Percentiles rank a stretch among this genome's conserved stretches.
phyloP scores from a whole-genome alignment of 208 protist species.

The Trypanosoma brucei region DNA sequence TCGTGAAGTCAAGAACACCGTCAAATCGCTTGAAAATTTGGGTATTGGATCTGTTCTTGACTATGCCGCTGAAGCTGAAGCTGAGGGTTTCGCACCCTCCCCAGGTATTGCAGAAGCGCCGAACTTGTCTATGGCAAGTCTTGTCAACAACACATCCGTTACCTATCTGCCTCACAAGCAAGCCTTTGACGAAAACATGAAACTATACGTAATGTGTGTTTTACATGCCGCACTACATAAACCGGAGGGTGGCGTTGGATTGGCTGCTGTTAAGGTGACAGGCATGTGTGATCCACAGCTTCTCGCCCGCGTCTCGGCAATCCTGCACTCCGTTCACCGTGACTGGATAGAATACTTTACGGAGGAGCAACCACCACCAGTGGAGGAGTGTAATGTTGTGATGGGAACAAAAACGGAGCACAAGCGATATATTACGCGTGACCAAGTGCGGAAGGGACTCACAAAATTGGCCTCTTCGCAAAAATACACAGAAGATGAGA shows the following conservation, averaged over 20 bases:
- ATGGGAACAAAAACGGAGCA: conserved; percentile 67
- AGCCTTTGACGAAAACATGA: conserved; percentile 89
- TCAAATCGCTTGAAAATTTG: conserved; percentile 56
- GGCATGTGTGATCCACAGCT: conserved; percentile 90
- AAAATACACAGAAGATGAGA: conserved; percentile 44
- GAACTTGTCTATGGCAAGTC: conserved; percentile 60
- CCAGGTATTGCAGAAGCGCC: conserved; percentile 51
- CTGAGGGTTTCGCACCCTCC: conserved; percentile 56
- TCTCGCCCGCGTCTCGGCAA: conserved; percentile 81
- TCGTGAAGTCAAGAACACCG: conserved; percentile 70
- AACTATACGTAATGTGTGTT: conserved; percentile 90
- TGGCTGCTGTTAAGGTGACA: conserved; percentile 90
- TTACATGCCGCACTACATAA: conserved; percentile 78
- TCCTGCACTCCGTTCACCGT: conserved; percentile 84
- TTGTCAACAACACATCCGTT: conserved; percentile 57
- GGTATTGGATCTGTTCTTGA: conserved; percentile 92
- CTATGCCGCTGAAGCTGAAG: conserved; percentile 93
- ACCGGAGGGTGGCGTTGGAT: conserved; percentile 48
- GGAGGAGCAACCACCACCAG: conserved; percentile 46
- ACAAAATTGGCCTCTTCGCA: conserved; percentile 22
- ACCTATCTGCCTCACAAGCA: conserved; percentile 58
- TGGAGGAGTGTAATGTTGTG: conserved; percentile 88
- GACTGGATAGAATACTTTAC: conserved; percentile 81
- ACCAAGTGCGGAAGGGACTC: conserved; percentile 63
- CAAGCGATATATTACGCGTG: conserved; percentile 55